A percentile compares a stretch with the other conserved stretches of the same genome.
Conservation (phyloP, 2,329 filamentous ascomycete genomes). For the Penicillium thymicola region DNA sequence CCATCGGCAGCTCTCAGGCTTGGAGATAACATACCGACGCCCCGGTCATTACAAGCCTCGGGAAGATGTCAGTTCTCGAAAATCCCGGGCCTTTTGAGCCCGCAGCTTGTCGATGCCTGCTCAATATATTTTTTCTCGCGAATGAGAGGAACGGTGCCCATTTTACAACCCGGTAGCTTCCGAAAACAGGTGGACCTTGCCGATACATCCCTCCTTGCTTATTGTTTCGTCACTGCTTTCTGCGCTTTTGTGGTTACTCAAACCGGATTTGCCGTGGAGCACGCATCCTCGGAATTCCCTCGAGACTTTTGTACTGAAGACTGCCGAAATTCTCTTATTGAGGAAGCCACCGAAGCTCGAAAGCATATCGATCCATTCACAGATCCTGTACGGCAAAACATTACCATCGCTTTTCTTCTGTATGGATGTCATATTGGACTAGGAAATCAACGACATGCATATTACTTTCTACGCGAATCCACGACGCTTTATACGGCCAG, state of each 20-base stretch:
- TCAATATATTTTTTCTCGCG: conserved; percentile 22
- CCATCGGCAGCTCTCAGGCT: neutral
- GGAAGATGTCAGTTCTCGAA: conserved; percentile 3
- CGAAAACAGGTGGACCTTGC: conserved; percentile 22
- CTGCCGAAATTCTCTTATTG: conserved; percentile 21
- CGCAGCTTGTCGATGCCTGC: conserved; percentile 12
- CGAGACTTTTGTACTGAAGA: neutral
- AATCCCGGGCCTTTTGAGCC: conserved; percentile 5
- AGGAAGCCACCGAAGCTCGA: conserved; percentile 26
- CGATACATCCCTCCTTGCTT: conserved; percentile 22
- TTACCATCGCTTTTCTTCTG: conserved; percentile 69
- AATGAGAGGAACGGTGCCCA: conserved; percentile 28
- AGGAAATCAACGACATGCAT: conserved; percentile 67
- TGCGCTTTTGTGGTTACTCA: conserved; percentile 37
- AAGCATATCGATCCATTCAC: conserved; percentile 21
- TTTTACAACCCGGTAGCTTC: conserved; percentile 25
- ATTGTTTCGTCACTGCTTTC: conserved; percentile 35
- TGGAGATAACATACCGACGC: neutral
- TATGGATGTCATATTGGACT: conserved; percentile 65
- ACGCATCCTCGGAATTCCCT: neutral
- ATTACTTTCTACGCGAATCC: conserved; percentile 70
- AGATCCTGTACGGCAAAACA: conserved; percentile 22
- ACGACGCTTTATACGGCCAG: conserved; percentile 64
- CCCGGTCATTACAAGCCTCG: neutral
- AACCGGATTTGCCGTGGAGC: conserved; percentile 15